These are phyloP conservation scores for Physcomitrium patens DNA, from an alignment of 225 moss, liverwort and hornwort genomes.

Conservation along the genomic window DNA sequence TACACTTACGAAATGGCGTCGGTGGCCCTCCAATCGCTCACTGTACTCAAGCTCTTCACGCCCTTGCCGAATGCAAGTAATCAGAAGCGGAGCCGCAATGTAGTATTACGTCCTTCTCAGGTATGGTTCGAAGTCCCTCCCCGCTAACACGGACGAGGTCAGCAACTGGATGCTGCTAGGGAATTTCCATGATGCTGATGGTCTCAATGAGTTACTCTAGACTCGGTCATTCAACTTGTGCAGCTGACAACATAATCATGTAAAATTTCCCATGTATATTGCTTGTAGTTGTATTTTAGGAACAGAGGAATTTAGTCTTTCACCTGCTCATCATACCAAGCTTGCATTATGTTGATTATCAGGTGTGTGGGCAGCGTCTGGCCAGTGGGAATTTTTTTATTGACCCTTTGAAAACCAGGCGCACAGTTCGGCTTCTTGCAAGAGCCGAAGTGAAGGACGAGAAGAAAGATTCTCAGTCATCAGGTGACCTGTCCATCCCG, in stretches of 20 bases:
- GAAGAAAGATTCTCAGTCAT: constrained; percentile 53
- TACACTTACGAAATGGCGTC: constrained; percentile 31
- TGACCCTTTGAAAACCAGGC: constrained; percentile 36
- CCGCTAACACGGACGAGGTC: neutral
- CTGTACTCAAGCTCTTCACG: constrained; percentile 39
- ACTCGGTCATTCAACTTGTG: neutral
- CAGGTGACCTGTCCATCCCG: constrained; percentile 34
- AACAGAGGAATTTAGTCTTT: neutral
- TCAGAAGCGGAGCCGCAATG: constrained; percentile 24
- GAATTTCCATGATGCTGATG: too few relatives aligned
- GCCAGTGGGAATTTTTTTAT: constrained; percentile 25
- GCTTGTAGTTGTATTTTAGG: neutral
- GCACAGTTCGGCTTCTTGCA: constrained; percentile 31
- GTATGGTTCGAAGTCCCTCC: constrained; percentile 14
- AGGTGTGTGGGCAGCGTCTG: constrained; percentile 42
- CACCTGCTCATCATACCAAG: neutral
- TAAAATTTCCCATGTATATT: neutral
- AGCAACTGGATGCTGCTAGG: neutral
- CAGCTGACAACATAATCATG: neutral
- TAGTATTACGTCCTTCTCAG: constrained; percentile 33
- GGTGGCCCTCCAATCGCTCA: constrained; percentile 40
- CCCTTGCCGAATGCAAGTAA: constrained; percentile 6
- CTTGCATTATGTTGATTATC: constrained; percentile 8
- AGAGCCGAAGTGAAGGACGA: constrained; percentile 63
- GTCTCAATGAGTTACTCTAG: too few relatives aligned